Conservation (phyloP, 305 asterid genomes). For the Vinca major region DNA sequence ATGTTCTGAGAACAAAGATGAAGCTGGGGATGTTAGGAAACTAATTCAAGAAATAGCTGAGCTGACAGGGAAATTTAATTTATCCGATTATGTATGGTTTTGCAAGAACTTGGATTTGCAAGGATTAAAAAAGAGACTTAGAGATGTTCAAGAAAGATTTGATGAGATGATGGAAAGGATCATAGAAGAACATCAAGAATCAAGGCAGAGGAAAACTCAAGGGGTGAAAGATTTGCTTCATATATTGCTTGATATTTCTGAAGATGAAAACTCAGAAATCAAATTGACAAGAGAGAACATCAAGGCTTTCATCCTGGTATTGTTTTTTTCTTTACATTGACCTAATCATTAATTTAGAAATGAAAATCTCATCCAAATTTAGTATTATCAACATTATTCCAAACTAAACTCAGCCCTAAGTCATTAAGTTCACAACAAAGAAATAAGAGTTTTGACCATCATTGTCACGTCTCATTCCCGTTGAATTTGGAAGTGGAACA, state of each 20-base stretch:
- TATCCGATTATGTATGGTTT: slow-evolving; percentile 56
- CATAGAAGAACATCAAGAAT: slow-evolving; percentile 34
- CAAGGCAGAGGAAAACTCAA: slow-evolving; percentile 21
- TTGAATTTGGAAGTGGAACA: too few relatives aligned
- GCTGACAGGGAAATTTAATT: slow-evolving; percentile 51
- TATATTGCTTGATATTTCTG: slow-evolving; percentile 56
- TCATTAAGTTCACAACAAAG: too few relatives aligned
- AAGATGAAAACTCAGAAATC: slow-evolving; percentile 41
- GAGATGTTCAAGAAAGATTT: slow-evolving; percentile 36
- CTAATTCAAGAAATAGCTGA: slow-evolving; percentile 43
- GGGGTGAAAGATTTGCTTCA: slow-evolving; percentile 45
- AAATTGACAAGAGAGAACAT: slow-evolving; percentile 47
- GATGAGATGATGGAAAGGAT: slow-evolving; percentile 54
- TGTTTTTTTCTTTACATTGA: neutral
- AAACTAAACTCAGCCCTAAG: too few relatives aligned
- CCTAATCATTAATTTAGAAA: too few relatives aligned
- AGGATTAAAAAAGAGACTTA: slow-evolving; percentile 27
- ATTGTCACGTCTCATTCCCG: too few relatives aligned
- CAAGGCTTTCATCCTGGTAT: slow-evolving; percentile 65
- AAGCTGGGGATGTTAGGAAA: slow-evolving; percentile 37
- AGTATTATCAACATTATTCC: too few relatives aligned
- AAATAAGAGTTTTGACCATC: too few relatives aligned
- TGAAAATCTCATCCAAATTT: too few relatives aligned
- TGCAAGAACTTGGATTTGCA: slow-evolving; percentile 58
- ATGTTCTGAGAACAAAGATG: slow-evolving; percentile 21